Evolutionary conservation across 768 basidiomycete genomes (phyloP).

Genomic region (Lactifluus rugatus): DNA sequence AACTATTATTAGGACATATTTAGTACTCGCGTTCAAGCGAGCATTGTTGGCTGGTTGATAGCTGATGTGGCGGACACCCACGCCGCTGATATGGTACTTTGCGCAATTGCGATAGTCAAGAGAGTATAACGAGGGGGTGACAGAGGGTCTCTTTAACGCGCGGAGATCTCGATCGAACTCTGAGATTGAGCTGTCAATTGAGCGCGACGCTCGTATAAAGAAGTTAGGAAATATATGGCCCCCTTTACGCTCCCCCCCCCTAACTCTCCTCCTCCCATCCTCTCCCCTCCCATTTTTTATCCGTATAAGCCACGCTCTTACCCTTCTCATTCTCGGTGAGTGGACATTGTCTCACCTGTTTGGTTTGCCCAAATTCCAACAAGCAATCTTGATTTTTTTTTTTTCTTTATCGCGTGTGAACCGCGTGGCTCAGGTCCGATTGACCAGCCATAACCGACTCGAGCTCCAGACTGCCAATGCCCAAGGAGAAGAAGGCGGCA

Average conservation of each 20-base stretch:
- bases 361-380: not conserved
- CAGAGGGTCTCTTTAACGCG: slow-evolving; percentile 12
- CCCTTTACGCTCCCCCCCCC: slow-evolving; percentile 23
- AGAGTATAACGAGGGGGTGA: not conserved
- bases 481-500: slow-evolving; percentile 19
- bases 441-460: not conserved
- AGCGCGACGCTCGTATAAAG: slow-evolving; percentile 16
- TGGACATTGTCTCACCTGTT: not conserved
- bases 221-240: slow-evolving; percentile 18
- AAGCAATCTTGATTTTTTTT: not conserved
- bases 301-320: not conserved
- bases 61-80: not conserved
- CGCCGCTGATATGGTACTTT: not conserved
- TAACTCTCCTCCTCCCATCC: slow-evolving; percentile 17
- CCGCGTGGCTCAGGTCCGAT: not conserved
- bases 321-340: slow-evolving; percentile 1
- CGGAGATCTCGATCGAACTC: slow-evolving; percentile 21
- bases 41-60: not conserved
- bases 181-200: slow-evolving; percentile 18
- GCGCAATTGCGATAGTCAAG: not conserved
- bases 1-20: not conserved
- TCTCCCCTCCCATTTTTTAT: slow-evolving; percentile 3
- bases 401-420: not conserved
- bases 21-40: not conserved
- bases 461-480: slow-evolving; percentile 7